Evolutionary conservation across 176 grass and related monocot species (phyloP).

Genomic region (Oryza nivara): DNA sequence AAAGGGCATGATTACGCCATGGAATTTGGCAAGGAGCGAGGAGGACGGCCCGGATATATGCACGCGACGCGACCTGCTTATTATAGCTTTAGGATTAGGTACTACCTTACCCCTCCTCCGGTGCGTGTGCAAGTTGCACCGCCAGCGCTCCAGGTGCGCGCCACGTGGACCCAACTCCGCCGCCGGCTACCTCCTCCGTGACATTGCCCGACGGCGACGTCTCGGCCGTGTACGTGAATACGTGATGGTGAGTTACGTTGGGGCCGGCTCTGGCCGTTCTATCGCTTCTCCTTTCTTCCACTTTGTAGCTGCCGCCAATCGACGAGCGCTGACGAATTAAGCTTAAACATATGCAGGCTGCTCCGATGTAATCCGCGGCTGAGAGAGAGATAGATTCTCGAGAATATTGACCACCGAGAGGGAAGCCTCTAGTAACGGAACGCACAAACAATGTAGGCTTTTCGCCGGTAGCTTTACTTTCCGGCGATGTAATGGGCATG

Average conservation of each 20-base stretch:
- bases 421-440: not conserved
- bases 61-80: not conserved
- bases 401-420: not conserved
- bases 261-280: too few relatives aligned
- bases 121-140: conserved; percentile 41
- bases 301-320: conserved; percentile 3
- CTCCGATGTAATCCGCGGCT: not conserved
- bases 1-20: conserved; percentile 47
- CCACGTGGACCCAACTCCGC: conserved; percentile 44
- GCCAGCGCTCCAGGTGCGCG: conserved; percentile 36
- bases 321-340: not conserved
- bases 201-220: conserved; percentile 12
- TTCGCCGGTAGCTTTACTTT: not conserved
- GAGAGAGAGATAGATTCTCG: not conserved
- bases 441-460: not conserved
- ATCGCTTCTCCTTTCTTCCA: not conserved
- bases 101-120: not conserved
- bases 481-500: not conserved
- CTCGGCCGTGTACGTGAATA: not conserved
- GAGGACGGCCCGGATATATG: not conserved
- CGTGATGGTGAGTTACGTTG: too few relatives aligned
- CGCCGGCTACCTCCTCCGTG: conserved; percentile 20
- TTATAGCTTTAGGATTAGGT: conserved; percentile 28
- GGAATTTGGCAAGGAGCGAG: conserved; percentile 36
- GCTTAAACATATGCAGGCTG: not conserved